phyloP scores from a whole-genome alignment of 179 eudicot genomes.

The Beta corolliflora region DNA sequence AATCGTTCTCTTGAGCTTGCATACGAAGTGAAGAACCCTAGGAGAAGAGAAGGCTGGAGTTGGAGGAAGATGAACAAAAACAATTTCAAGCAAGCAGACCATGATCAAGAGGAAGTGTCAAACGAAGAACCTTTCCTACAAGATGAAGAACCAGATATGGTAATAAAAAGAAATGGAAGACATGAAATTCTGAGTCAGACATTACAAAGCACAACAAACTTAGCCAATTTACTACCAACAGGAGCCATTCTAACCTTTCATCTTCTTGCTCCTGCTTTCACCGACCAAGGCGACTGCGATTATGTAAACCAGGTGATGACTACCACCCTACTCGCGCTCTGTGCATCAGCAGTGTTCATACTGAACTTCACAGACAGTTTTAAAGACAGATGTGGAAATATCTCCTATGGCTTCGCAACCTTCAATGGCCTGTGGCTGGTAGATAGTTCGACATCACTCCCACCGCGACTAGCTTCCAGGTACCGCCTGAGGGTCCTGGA shows the following conservation, averaged over 20 bases:
- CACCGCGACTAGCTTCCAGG: constrained; percentile 36
- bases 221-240: constrained; percentile 21
- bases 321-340: constrained; percentile 34
- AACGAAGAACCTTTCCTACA: not conserved
- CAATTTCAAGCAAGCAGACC: no score
- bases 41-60: no score
- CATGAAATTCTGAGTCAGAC: not conserved
- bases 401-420: constrained; percentile 64
- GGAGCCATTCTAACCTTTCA: constrained; percentile 60
- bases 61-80: no score
- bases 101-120: not conserved
- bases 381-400: constrained; percentile 52
- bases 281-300: constrained; percentile 55
- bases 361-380: constrained; percentile 64
- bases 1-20: no score
- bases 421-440: constrained; percentile 53
- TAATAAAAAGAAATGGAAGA: not conserved
- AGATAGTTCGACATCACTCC: constrained; percentile 41
- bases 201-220: constrained; percentile 11
- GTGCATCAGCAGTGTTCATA: constrained; percentile 48
- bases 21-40: no score
- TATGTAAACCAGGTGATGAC: constrained; percentile 35
- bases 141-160: not conserved
- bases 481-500: constrained; percentile 49
- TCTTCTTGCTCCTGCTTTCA: constrained; percentile 52